Base-by-base conservation (phyloP, 2,329 filamentous ascomycete genomes). In the Chaetomiaceae sp. region DNA sequence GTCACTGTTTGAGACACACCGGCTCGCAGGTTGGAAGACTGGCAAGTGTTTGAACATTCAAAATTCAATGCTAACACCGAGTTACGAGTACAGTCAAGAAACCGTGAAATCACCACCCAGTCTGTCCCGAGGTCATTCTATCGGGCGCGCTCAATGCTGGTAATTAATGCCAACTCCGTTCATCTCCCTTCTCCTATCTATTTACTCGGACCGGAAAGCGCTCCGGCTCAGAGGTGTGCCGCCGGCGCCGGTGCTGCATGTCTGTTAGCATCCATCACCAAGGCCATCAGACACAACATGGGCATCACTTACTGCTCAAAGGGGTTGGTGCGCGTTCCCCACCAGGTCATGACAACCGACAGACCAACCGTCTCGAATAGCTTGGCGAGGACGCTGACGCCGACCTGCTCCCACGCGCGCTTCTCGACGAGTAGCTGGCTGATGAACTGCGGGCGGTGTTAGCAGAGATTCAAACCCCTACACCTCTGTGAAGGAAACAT, bases 261-360 rank as follows among this genome's bases (percentile, higher is more conserved):
- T 19, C 39, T 17, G 47, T 61, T 46, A 60, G 55, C 17, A 48
- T 48, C 14, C 3, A 12, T 6, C 9, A 34, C 33, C 4, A 9
- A 42, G 11, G 29, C 19, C 11, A 25, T 29, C 29, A 29, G 14
- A 29, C 7, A 53, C 8, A 27, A 12, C 11, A 20, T 14, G 17
- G 25, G 7, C 15, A 37, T 17, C n/a, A 56, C 59, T 65, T 52
- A 67, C 80, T 87, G 91, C 68, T 91, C 84, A 73, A 96, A 95
- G 57, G 90, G 90, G 78, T 91, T 92, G 75, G 90, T 94, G 69
- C 88, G 87, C 67, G 92, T 96, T 67, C 92, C 92, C 92, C 92
- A 97, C 88, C 89, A 97, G 69, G 90, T 96, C 65, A 97, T 80
- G 82, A 97, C 90, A 67, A 96, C 71, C 59, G 88, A 91, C 55